Base-by-base conservation (phyloP, 2,329 filamentous ascomycete genomes). In the Bipolaris zeicola region DNA sequence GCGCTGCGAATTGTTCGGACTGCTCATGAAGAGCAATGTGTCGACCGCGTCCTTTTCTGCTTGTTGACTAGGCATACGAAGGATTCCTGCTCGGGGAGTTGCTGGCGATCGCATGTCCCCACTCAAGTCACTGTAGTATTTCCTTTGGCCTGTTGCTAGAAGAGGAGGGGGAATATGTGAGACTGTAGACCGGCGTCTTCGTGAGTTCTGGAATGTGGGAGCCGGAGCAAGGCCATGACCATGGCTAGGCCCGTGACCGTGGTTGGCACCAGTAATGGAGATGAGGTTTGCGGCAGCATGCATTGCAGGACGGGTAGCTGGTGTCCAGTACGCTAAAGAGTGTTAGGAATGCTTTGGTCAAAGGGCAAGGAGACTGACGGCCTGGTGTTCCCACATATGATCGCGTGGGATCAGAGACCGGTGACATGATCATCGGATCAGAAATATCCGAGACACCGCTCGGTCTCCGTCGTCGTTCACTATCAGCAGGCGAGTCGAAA, bases 11-110 rank as follows among this genome's bases (percentile, higher is more conserved):
- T 91, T 90, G 14, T 88, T 88, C 0, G 89, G 89, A 60, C 88
- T 91, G 68, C 90, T 92, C 86, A 95, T 89, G 69, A 93, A 92
- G 24, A 94, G 80, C 22, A 95, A 77, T 0, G 89, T 89, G 70
- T 93, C 90, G 44, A 94, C 87, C 5, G 91, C 91, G 67, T 94
- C 91, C 68, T 92, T 89, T 70, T 95, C 91, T 49, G 80, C 81
- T 59, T 89, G 85, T 61, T 90, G 88, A 53, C 87, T 88, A 0
- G 88, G 87, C 28, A 89, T 90, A 58, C 87, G 87, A 4, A 89
- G 77, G 14, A 87, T 84, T 6, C 84, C 81, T 51, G 70, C 61
- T 76, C 73, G 48, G 74, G 77, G 44, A 6, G 68, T 69, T 18
- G 62, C 66, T 26, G 71, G 68, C 31, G 66, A 70, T 62, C 60